Base-by-base conservation (phyloP, 2,329 filamentous ascomycete species). In the Madurella fahalii region DNA sequence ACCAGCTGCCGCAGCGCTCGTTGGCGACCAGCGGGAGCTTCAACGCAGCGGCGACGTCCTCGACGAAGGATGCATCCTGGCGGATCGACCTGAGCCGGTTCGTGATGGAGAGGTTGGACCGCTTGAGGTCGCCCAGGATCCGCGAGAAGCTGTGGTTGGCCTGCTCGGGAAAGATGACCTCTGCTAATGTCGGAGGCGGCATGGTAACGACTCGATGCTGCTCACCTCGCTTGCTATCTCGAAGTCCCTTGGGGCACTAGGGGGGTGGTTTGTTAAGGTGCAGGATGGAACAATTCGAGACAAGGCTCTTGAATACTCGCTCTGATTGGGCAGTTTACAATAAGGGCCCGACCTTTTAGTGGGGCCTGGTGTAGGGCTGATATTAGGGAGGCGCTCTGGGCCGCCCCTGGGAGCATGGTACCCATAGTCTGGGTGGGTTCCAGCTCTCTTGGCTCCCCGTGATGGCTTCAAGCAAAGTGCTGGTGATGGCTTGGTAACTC, bases 1-100 rank as follows among this genome's bases (percentile, higher is more conserved):
- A 97, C 94, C 94, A 99, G 71, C 89, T 93, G 0, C 94, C 94
- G 69, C 94, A 97, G 56, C 94, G 82, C 75, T 97, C 92, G 67
- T 99, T 99, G 31, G 93, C 91, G 13, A 97, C 77, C 1, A 97
- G 75, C 0, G 91, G 90, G 1, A 93, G 75, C 18, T 54, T 63
- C 54, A 77, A 83, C 0, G 78, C 75, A 1, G 70, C 68, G 1
- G 82, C 79, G 0, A 90, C 85, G 8, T 74, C 68, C 20, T 74
- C 69, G 18, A 94, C 89, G 68, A 96, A 97, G 1, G 69, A 69
- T 9, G 90, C 86, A 70, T 97, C 94, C 30, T 79, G 73, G 56
- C 78, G 75, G 68, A 97, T 93, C 30, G 90, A 96, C 31, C 75
- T 74, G 12, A 99, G 82, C 15, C 93, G 87, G 73, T 96, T 96